phyloP scores from a whole-genome alignment of 2,329 filamentous ascomycete species.

The Aaosphaeria arxii region DNA sequence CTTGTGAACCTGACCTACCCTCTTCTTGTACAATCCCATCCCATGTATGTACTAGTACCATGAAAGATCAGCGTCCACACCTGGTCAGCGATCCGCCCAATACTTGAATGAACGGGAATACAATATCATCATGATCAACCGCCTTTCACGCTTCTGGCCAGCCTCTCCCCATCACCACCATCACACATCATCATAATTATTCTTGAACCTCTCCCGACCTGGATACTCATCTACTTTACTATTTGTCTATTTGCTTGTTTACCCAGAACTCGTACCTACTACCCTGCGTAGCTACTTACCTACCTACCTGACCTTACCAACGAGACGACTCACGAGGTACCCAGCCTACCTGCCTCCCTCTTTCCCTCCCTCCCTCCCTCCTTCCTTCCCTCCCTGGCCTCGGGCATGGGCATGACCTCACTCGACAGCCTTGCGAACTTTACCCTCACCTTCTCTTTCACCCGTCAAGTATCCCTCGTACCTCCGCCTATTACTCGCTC shows the following conservation, averaged over 20 bases:
- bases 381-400: background rate
- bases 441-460: background rate
- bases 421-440: background rate
- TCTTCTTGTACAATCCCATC: slow-evolving; percentile 25
- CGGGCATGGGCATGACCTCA: background rate
- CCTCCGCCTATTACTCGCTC: background rate
- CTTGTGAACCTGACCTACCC: slow-evolving; percentile 30
- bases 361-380: background rate
- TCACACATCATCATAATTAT: too few species aligned
- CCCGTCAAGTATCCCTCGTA: background rate
- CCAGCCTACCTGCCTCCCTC: background rate
- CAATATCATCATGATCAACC: slow-evolving; percentile 37
- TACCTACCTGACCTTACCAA: too few species aligned
- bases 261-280: too few species aligned
- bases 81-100: slow-evolving; percentile 25
- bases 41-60: slow-evolving; percentile 23
- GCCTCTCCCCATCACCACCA: slow-evolving; percentile 8
- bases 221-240: too few species aligned
- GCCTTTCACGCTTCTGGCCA: slow-evolving; percentile 21
- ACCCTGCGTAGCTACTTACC: too few species aligned
- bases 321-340: too few species aligned
- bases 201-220: too few species aligned
- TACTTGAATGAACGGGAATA: slow-evolving; percentile 18
- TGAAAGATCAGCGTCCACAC: slow-evolving; percentile 33
- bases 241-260: too few species aligned